Evolutionary conservation across 768 basidiomycete genomes (phyloP).

Genomic region (Terana coerulea): DNA sequence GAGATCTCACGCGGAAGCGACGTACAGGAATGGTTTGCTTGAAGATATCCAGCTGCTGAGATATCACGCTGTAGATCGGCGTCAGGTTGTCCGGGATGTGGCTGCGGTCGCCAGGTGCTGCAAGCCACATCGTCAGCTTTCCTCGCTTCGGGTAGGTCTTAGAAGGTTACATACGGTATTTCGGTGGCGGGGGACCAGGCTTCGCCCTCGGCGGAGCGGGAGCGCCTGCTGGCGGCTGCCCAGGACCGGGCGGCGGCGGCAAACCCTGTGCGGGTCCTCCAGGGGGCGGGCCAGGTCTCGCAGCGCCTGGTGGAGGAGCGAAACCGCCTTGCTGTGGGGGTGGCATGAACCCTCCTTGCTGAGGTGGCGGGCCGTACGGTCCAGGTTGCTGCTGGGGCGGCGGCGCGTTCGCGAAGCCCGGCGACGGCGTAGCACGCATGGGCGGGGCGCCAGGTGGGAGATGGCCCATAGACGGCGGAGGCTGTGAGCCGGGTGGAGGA

Average conservation of each 20-base stretch:
- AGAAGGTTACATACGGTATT: constrained; percentile 51
- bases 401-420: constrained; percentile 28
- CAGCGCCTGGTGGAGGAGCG: constrained; percentile 17
- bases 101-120: constrained; percentile 87
- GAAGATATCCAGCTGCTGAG: constrained; percentile 57
- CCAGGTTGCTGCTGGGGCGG: constrained; percentile 31
- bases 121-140: constrained; percentile 12
- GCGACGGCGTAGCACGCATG: constrained; percentile 39
- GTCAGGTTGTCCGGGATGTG: constrained; percentile 76
- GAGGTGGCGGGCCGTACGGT: constrained; percentile 36
- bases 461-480: constrained; percentile 26
- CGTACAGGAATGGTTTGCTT: constrained; percentile 75
- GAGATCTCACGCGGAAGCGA: constrained; percentile 13
- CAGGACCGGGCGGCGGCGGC: constrained; percentile 5
- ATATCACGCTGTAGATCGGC: constrained; percentile 66
- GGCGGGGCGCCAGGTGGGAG: constrained; percentile 32
- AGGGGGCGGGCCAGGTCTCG: constrained; percentile 23
- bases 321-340: constrained; percentile 3
- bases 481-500: too few species aligned
- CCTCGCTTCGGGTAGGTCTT: neutral
- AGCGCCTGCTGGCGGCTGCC: constrained; percentile 18
- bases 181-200: constrained; percentile 41
- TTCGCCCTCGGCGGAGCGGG: constrained; percentile 31
- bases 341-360: constrained; percentile 18
- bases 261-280: constrained; percentile 17